Evolutionary conservation across 768 basidiomycete species (phyloP).

Genomic region (Leccinum rimulosum): DNA sequence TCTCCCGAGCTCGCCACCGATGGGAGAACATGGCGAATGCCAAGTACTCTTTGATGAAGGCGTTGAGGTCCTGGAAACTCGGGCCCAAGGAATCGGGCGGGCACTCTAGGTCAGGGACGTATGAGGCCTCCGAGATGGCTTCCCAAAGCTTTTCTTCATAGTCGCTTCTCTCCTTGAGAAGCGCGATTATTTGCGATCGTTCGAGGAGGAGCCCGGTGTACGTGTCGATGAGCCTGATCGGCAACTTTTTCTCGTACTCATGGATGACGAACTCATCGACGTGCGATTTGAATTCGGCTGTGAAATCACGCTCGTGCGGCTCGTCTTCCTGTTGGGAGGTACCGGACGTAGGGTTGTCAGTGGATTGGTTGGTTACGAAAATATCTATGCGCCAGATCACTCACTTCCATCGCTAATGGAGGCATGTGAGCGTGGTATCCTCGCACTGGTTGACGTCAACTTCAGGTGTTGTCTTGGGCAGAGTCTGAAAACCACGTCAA

Average conservation of each 20-base stretch:
- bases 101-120: slow-evolving; percentile 1
- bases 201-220: slow-evolving; percentile 25
- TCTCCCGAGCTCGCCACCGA: slow-evolving; percentile 22
- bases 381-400: not conserved
- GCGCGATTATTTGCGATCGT: slow-evolving; percentile 12
- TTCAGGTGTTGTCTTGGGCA: not conserved
- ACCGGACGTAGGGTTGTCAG: not conserved
- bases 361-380: not conserved
- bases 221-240: slow-evolving; percentile 25
- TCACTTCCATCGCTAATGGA: slow-evolving; percentile 3
- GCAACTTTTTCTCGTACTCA: slow-evolving; percentile 17
- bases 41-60: slow-evolving; percentile 20
- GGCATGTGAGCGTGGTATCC: not conserved
- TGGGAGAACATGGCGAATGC: slow-evolving; percentile 30
- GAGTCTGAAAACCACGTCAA: not conserved
- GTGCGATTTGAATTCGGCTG: slow-evolving; percentile 11
- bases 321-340: not conserved
- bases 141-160: slow-evolving; percentile 7
- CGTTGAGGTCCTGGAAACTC: slow-evolving; percentile 1
- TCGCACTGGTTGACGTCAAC: not conserved
- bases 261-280: slow-evolving; percentile 15
- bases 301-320: slow-evolving; percentile 3
- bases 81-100: not conserved
- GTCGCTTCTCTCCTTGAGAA: slow-evolving; percentile 17
- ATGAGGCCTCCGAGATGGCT: slow-evolving; percentile 1